Conservation (phyloP, 2,329 filamentous ascomycete species). For the Pseudogymnoascus verrucosus region DNA sequence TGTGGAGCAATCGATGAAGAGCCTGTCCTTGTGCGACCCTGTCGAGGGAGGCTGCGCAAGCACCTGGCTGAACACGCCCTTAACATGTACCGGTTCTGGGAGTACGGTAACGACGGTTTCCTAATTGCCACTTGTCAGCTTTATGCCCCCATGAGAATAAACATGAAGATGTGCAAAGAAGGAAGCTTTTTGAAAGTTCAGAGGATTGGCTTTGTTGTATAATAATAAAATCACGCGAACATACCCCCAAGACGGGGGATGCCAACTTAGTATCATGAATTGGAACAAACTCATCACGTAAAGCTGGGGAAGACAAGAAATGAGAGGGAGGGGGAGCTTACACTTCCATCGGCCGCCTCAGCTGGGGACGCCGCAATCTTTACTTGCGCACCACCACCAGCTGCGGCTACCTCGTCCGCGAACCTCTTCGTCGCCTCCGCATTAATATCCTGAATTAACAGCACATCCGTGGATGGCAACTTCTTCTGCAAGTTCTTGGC, state of each 20-base stretch:
- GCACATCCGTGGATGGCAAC: slow-evolving; percentile 51
- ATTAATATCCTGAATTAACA: slow-evolving; percentile 61
- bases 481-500: slow-evolving; percentile 62
- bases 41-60: slow-evolving; percentile 47
- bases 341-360: slow-evolving; percentile 58
- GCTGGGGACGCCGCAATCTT: slow-evolving; percentile 48
- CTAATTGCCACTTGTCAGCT: slow-evolving; percentile 38
- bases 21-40: slow-evolving; percentile 47
- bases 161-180: slow-evolving; percentile 4
- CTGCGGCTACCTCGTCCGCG: slow-evolving; percentile 39
- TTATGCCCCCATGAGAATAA: not conserved
- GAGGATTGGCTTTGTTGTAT: slow-evolving; percentile 66
- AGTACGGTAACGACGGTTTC: slow-evolving; percentile 82
- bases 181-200: slow-evolving; percentile 35
- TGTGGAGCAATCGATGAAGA: slow-evolving; percentile 95
- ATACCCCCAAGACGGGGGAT: slow-evolving; percentile 40
- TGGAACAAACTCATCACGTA: slow-evolving; percentile 46
- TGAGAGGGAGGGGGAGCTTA: slow-evolving; percentile 46
- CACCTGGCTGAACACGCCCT: slow-evolving; percentile 71
- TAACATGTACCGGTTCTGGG: slow-evolving; percentile 82
- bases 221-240: slow-evolving; percentile 51
- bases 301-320: too few species aligned
- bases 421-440: slow-evolving; percentile 47
- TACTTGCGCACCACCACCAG: slow-evolving; percentile 37
- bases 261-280: slow-evolving; percentile 70